Evolutionary conservation across 2,329 filamentous ascomycete species (phyloP).

Genomic region (Beauveria medogensis): DNA sequence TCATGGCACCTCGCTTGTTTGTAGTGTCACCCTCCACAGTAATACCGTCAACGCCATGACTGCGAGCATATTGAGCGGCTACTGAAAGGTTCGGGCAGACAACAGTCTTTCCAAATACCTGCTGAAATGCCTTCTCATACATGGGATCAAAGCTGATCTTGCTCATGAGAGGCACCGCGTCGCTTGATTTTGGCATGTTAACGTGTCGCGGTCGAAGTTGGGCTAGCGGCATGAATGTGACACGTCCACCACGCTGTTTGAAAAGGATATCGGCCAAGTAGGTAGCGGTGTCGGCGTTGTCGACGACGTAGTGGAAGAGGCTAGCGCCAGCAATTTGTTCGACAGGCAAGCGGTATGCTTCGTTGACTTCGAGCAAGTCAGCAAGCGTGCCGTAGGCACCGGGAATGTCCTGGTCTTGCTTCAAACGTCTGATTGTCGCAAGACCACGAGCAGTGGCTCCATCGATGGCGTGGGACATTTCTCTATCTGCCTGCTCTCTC

Average conservation of each 20-base stretch:
- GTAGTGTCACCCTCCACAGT: constrained; percentile 91
- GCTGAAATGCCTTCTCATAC: constrained; percentile 81
- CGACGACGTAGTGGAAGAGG: constrained; percentile 93
- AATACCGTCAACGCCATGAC: constrained; percentile 85
- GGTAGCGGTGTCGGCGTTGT: constrained; percentile 81
- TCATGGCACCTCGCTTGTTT: constrained; percentile 91
- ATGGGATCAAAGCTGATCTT: constrained; percentile 71
- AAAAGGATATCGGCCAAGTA: constrained; percentile 72
- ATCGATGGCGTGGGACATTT: constrained; percentile 80
- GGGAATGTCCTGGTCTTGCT: constrained; percentile 67
- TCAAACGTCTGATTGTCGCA: constrained; percentile 76
- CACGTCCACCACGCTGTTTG: constrained; percentile 69
- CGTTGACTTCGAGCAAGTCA: constrained; percentile 81
- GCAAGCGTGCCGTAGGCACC: constrained; percentile 90
- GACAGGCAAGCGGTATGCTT: constrained; percentile 78
- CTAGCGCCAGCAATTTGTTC: constrained; percentile 90
- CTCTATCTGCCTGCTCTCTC: constrained; percentile 66
- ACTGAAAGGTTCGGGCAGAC: constrained; percentile 85
- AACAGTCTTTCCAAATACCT: constrained; percentile 92
- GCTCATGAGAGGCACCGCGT: constrained; percentile 78
- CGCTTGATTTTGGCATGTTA: constrained; percentile 76
- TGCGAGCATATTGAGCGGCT: constrained; percentile 84
- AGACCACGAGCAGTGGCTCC: constrained; percentile 78
- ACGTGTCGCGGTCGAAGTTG: constrained; percentile 62
- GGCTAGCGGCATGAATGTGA: constrained; percentile 92